These are phyloP conservation scores for Babesia gibsoni DNA, from an alignment of 169 alveolate species.

Conservation along the genomic window DNA sequence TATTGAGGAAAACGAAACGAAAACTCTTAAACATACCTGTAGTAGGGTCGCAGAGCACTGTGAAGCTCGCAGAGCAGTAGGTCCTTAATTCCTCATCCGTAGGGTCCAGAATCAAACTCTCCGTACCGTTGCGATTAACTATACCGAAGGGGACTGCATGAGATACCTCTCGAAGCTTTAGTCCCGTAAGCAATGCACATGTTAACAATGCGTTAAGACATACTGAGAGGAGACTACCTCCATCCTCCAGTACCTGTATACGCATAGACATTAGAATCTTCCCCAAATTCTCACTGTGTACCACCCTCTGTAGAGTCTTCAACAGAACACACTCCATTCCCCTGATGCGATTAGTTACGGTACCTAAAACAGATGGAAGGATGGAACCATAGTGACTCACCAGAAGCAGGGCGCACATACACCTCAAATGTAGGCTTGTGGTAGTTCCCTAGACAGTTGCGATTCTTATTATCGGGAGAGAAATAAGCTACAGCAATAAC, in stretches of 20 bases:
- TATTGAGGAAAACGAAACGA: not conserved
- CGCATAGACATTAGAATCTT: conserved; percentile 40
- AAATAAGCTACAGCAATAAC: conserved; percentile 31
- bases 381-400: not conserved
- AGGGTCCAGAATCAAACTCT: conserved; percentile 46
- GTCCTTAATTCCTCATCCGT: conserved; percentile 16
- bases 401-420: conserved; percentile 43
- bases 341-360: conserved; percentile 29
- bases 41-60: conserved; percentile 41
- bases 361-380: conserved; percentile 24
- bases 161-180: conserved; percentile 32
- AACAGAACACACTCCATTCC: conserved; percentile 25
- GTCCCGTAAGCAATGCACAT: conserved; percentile 19
- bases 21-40: conserved; percentile 13
- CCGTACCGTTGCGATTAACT: not conserved
- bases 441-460: conserved; percentile 33
- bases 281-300: conserved; percentile 25
- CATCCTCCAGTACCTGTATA: conserved; percentile 46
- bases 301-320: conserved; percentile 28
- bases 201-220: conserved; percentile 49
- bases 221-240: conserved; percentile 47
- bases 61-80: conserved; percentile 23
- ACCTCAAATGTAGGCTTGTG: conserved; percentile 57
- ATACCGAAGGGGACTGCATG: conserved; percentile 52
- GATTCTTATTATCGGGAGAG: conserved; percentile 25